Percentiles rank a stretch among this genome's conserved stretches.
phyloP scores from a whole-genome alignment of 2,329 filamentous ascomycete genomes.

The Cadophora malorum region DNA sequence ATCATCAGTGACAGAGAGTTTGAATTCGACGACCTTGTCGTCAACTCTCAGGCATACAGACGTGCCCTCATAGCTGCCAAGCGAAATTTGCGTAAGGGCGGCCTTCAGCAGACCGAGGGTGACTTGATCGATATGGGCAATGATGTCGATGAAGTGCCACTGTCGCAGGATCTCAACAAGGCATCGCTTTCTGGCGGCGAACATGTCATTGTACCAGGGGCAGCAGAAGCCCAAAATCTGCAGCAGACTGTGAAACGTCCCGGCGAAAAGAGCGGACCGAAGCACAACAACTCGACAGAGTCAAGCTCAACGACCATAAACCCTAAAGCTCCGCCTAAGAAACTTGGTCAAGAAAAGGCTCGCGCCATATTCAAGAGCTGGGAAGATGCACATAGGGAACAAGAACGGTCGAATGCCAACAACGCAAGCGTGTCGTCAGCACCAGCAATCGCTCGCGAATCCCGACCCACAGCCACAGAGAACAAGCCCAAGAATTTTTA shows the following conservation, averaged over 20 bases:
- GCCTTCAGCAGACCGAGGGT: not conserved
- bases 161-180: not conserved
- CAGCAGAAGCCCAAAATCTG: not conserved
- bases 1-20: not conserved
- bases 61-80: not conserved
- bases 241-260: no score
- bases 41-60: not conserved
- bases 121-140: not conserved
- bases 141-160: not conserved
- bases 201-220: not conserved
- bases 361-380: not conserved
- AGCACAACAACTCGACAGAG: not conserved
- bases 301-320: not conserved
- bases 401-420: not conserved
- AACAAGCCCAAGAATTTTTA: constrained; percentile 59
- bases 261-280: no score
- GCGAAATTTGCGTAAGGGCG: not conserved
- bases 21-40: not conserved
- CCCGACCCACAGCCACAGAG: not conserved
- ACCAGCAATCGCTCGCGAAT: not conserved
- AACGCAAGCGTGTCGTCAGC: not conserved
- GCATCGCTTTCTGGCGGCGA: not conserved
- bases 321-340: not conserved
- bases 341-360: not conserved
- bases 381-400: not conserved